phyloP scores from a whole-genome alignment of 2,329 filamentous ascomycete genomes.

The Cryphonectria japonica region DNA sequence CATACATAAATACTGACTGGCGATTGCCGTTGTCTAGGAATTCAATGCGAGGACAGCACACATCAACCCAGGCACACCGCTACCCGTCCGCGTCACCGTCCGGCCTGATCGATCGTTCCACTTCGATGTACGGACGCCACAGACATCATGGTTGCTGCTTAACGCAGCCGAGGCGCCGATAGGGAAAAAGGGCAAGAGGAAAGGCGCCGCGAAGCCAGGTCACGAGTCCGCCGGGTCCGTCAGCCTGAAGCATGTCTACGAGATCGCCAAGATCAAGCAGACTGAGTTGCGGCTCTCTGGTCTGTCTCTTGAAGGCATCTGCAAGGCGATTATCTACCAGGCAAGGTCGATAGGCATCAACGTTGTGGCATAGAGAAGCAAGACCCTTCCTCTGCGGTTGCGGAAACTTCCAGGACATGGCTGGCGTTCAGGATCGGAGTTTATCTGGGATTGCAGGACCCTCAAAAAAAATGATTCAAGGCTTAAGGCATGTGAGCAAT shows the following conservation, averaged over 20 bases:
- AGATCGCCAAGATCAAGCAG: constrained; percentile 97
- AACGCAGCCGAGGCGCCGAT: constrained; percentile 76
- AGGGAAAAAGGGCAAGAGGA: constrained; percentile 74
- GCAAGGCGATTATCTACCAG: constrained; percentile 74
- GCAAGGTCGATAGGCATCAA: constrained; percentile 76
- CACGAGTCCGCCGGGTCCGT: constrained; percentile 81
- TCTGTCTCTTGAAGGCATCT: constrained; percentile 70
- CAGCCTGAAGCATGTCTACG: constrained; percentile 93
- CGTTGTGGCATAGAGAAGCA: constrained; percentile 60
- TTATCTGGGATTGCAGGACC: constrained; percentile 4
- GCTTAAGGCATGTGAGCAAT: neutral
- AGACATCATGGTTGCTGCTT: constrained; percentile 88
- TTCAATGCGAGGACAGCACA: constrained; percentile 95
- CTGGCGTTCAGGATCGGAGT: constrained; percentile 28
- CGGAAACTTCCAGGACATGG: neutral
- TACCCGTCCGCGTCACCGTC: constrained; percentile 88
- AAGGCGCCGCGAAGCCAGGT: constrained; percentile 76
- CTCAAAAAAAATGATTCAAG: neutral
- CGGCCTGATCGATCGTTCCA: constrained; percentile 90
- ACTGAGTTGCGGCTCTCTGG: constrained; percentile 75
- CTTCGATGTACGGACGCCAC: constrained; percentile 91
- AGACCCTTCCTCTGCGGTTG: constrained; percentile 3
- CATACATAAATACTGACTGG: constrained; percentile 26
- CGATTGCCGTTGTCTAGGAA: constrained; percentile 61
- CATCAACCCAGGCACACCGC: constrained; percentile 79